phyloP scores from a whole-genome alignment of 2,329 filamentous ascomycete genomes.

The Xenoacremonium recifei region DNA sequence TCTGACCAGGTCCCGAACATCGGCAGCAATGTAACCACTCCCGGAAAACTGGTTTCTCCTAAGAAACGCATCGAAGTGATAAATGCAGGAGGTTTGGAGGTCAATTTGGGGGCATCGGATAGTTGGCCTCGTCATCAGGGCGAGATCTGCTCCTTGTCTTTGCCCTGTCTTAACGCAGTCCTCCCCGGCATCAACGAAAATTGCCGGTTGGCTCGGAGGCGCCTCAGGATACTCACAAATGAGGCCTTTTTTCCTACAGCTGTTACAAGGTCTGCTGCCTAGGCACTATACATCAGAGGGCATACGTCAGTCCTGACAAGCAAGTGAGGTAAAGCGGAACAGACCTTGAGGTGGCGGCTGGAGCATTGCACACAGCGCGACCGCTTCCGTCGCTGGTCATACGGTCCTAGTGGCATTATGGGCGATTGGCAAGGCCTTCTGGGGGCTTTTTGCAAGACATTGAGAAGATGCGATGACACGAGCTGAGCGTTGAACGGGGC shows the following conservation, averaged over 20 bases:
- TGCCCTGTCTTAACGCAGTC: neutral
- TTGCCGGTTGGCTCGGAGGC: slow-evolving; percentile 2
- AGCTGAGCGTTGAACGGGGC: neutral
- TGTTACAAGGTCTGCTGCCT: slow-evolving; percentile 28
- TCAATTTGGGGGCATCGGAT: slow-evolving; percentile 10
- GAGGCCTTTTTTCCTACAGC: slow-evolving; percentile 25
- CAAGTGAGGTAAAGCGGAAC: slow-evolving; percentile 1
- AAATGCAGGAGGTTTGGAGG: slow-evolving; percentile 19
- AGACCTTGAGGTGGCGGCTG: slow-evolving; percentile 33
- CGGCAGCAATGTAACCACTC: neutral
- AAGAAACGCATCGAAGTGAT: slow-evolving; percentile 30
- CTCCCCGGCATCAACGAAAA: slow-evolving; percentile 20
- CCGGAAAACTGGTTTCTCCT: slow-evolving; percentile 27
- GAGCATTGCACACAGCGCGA: slow-evolving; percentile 31
- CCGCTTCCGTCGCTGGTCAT: slow-evolving; percentile 30
- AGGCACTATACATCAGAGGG: slow-evolving; percentile 29
- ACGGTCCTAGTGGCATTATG: slow-evolving; percentile 31
- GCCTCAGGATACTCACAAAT: slow-evolving; percentile 20
- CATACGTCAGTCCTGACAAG: neutral
- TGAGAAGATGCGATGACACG: neutral
- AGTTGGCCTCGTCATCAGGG: slow-evolving; percentile 2
- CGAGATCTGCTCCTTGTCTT: neutral
- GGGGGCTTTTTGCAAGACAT: neutral
- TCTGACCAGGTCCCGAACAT: slow-evolving; percentile 23
- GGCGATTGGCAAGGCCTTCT: neutral